A percentile compares a stretch with the other conserved stretches of the same genome.
Conservation (phyloP, 768 basidiomycete genomes). For the Favolaschia claudopus region DNA sequence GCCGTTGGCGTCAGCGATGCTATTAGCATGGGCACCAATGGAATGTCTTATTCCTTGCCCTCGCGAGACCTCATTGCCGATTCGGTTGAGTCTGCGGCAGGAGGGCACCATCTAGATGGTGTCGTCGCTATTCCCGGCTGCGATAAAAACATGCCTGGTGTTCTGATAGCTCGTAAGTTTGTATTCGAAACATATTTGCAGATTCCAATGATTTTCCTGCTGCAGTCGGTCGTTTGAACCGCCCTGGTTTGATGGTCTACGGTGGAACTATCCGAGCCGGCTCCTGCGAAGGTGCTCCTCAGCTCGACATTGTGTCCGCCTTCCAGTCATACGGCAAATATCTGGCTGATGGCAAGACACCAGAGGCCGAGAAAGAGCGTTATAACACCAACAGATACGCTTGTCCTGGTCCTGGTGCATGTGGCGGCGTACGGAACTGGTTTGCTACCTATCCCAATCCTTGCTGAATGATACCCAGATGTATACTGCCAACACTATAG, state of each 20-base stretch:
- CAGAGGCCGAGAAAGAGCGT: conserved; percentile 81
- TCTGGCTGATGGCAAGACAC: conserved; percentile 86
- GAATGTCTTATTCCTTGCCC: conserved; percentile 96
- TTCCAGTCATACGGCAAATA: conserved; percentile 98
- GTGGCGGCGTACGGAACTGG: conserved; percentile 84
- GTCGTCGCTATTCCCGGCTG: conserved; percentile 98
- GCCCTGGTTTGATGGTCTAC: conserved; percentile 97
- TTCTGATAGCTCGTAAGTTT: conserved; percentile 90
- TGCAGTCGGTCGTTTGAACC: conserved; percentile 90
- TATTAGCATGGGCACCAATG: conserved; percentile 96
- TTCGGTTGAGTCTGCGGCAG: conserved; percentile 94
- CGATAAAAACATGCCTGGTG: conserved; percentile 99
- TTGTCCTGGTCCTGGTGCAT: conserved; percentile 97
- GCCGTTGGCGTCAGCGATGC: conserved; percentile 98
- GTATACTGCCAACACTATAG: conserved; percentile 99
- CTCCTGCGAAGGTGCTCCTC: conserved; percentile 86
- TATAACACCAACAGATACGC: conserved; percentile 90
- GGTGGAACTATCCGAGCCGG: conserved; percentile 95
- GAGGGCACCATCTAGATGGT: conserved; percentile 97
- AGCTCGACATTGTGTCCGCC: conserved; percentile 94
- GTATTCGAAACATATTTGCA: neutral
- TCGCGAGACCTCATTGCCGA: conserved; percentile 98
- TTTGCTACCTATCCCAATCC: neutral
- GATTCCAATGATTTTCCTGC: neutral
- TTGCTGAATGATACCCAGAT: conserved; percentile 58